Evolutionary conservation across 805 yeast genomes (phyloP).

Genomic region (Candida germanica): DNA sequence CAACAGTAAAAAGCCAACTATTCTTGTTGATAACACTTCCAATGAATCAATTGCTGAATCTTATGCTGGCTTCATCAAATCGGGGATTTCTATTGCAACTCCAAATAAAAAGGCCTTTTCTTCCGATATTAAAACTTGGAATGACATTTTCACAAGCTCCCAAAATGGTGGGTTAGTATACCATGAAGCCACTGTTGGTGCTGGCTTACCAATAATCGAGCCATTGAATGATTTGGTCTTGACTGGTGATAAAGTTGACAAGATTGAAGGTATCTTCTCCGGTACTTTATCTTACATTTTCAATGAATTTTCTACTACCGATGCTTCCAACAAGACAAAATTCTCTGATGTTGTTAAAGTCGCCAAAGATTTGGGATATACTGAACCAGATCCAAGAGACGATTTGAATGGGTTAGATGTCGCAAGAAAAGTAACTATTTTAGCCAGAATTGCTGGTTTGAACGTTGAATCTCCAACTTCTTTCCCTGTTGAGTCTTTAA

Average conservation of each 20-base stretch:
- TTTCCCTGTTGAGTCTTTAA: constrained; percentile 90
- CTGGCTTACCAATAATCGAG: constrained; percentile 92
- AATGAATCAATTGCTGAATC: constrained; percentile 70
- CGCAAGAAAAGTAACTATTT: constrained; percentile 95
- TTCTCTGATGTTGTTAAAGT: constrained; percentile 87
- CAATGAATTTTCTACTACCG: constrained; percentile 81
- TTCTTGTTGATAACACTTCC: constrained; percentile 93
- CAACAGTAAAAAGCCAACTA: constrained; percentile 68
- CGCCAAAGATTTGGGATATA: constrained; percentile 91
- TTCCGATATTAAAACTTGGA: constrained; percentile 70
- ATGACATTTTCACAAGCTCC: constrained; percentile 59
- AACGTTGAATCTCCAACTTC: constrained; percentile 83
- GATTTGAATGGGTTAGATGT: constrained; percentile 97
- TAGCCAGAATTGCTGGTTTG: constrained; percentile 89
- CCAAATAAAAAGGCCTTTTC: constrained; percentile 99
- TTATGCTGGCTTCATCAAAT: constrained; percentile 69
- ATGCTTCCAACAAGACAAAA: constrained; percentile 53
- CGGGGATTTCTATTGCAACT: constrained; percentile 90
- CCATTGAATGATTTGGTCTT: constrained; percentile 83
- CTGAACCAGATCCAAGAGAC: constrained; percentile 99
- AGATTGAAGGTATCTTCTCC: constrained; percentile 93
- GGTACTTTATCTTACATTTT: constrained; percentile 95
- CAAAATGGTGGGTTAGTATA: constrained; percentile 71
- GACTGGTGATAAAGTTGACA: constrained; percentile 91
- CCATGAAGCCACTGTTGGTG: constrained; percentile 99